A percentile compares a stretch with the other conserved stretches of the same genome.
These are phyloP conservation scores for Arthrobotrys entomopaga DNA, from an alignment of 2,329 filamentous ascomycete species.

Conservation along the genomic window DNA sequence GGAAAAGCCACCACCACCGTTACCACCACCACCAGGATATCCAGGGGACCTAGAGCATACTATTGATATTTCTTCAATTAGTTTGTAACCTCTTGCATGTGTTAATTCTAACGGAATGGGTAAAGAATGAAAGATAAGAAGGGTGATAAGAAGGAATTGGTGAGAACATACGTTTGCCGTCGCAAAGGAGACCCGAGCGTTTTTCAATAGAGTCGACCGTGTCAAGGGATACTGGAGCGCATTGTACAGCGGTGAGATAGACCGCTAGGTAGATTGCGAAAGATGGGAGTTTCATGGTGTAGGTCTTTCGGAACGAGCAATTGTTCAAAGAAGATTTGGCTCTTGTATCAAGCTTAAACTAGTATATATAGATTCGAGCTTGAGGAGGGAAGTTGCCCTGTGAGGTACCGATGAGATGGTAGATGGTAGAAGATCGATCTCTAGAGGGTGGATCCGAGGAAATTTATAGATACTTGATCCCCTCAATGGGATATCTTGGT, in stretches of 20 bases:
- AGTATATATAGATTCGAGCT: background rate
- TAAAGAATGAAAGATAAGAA: too few relatives aligned
- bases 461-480: background rate
- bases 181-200: slow-evolving; percentile 8
- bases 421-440: background rate
- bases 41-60: slow-evolving; percentile 11
- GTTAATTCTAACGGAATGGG: too few relatives aligned
- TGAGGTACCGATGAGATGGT: background rate
- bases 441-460: background rate
- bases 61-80: slow-evolving; percentile 7
- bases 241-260: slow-evolving; percentile 26
- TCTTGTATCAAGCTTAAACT: background rate
- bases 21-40: background rate
- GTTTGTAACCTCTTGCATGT: background rate
- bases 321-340: too few relatives aligned
- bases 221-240: slow-evolving; percentile 21
- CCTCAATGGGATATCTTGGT: background rate
- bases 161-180: slow-evolving; percentile 18
- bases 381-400: background rate
- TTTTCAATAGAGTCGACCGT: slow-evolving; percentile 4
- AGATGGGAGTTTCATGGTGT: slow-evolving; percentile 25
- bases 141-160: too few relatives aligned
- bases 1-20: background rate
- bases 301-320: background rate
- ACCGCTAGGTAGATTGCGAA: slow-evolving; percentile 8